Percentiles rank a stretch among this genome's conserved stretches.
Evolutionary conservation across 805 yeast species (phyloP).

Genomic region (Yamadazyma kitorensis): DNA sequence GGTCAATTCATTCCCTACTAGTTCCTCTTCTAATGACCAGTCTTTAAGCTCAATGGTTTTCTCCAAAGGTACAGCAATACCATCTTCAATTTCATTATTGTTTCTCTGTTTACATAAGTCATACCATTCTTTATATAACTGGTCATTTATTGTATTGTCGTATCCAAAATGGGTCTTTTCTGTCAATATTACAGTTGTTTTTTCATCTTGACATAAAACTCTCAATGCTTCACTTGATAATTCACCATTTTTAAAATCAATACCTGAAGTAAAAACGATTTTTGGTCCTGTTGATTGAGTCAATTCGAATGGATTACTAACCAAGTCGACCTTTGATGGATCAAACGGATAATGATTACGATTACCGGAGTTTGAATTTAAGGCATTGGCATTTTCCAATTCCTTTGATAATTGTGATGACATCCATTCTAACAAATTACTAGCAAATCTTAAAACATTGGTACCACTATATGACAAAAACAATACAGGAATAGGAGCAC

Average conservation of each 20-base stretch:
- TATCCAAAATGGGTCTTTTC: constrained; percentile 50
- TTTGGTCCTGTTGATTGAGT: constrained; percentile 62
- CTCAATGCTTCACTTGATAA: constrained; percentile 50
- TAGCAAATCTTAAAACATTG: constrained; percentile 74
- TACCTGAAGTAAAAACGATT: constrained; percentile 75
- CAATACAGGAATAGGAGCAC: constrained; percentile 65
- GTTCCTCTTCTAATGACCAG: constrained; percentile 46
- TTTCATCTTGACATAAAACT: constrained; percentile 59
- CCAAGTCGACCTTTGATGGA: constrained; percentile 54
- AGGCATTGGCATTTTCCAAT: constrained; percentile 57
- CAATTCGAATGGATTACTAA: constrained; percentile 56
- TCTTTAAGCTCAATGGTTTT: constrained; percentile 40
- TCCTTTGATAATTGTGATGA: constrained; percentile 77
- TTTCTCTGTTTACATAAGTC: constrained; percentile 32
- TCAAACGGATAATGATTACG: constrained; percentile 78
- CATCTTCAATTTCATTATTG: constrained; percentile 50
- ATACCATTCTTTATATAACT: constrained; percentile 55
- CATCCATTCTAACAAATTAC: constrained; percentile 95
- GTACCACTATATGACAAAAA: constrained; percentile 78
- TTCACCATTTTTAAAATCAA: constrained; percentile 62
- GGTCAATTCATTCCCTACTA: constrained; percentile 50
- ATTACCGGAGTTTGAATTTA: constrained; percentile 20
- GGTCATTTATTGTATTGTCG: constrained; percentile 45
- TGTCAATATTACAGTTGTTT: constrained; percentile 71
- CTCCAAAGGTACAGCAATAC: constrained; percentile 54